Conservation (phyloP, 225 moss, liverwort and hornwort genomes). For the Antitrichia curtipendula region DNA sequence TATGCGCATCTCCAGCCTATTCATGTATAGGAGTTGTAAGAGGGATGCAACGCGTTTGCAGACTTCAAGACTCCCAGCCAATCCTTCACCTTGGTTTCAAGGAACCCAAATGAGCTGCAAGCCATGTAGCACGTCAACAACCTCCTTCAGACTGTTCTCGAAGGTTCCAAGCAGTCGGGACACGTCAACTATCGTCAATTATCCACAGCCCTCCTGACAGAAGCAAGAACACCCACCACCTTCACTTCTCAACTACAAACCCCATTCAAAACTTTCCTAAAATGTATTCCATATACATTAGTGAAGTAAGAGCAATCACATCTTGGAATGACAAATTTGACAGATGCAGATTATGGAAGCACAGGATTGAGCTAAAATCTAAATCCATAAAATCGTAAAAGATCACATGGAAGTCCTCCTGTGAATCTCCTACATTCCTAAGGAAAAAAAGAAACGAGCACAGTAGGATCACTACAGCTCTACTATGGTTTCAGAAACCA, state of each 20-base stretch:
- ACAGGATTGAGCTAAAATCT: background rate
- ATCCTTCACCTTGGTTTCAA: constrained; percentile 46
- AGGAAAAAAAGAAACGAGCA: background rate
- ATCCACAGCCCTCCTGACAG: constrained; percentile 63
- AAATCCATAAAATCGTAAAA: background rate
- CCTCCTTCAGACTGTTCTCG: constrained; percentile 32
- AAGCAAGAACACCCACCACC: constrained; percentile 45
- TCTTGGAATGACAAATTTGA: background rate
- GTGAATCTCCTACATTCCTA: background rate
- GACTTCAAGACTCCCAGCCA: constrained; percentile 6
- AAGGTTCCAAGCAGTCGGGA: constrained; percentile 29
- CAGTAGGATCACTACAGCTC: background rate
- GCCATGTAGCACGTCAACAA: constrained; percentile 51
- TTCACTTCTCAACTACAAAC: constrained; percentile 44
- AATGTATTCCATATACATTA: background rate
- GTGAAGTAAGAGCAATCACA: background rate
- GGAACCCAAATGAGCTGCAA: constrained; percentile 50
- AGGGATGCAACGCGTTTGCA: constrained; percentile 1
- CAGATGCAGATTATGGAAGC: background rate
- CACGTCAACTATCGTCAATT: constrained; percentile 70
- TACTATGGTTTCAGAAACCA: background rate
- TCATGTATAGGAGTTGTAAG: background rate
- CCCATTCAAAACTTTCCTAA: constrained; percentile 2
- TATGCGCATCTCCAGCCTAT: background rate
- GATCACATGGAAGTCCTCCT: background rate